phyloP scores from a whole-genome alignment of 1,139 yeast species.

The Suhomyces terraborum region DNA sequence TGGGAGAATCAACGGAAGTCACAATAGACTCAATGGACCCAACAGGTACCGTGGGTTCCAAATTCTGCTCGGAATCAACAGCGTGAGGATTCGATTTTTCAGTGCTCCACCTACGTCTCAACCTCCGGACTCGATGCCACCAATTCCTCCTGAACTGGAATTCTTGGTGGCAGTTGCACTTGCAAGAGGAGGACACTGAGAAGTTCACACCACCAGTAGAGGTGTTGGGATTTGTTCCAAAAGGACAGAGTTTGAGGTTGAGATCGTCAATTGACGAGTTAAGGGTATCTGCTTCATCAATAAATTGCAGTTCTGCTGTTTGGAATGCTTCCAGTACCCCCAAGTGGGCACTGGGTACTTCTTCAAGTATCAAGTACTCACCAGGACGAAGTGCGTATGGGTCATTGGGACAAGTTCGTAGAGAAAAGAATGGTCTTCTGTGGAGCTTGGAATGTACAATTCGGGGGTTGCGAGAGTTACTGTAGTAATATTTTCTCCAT shows the following conservation, averaged over 20 bases:
- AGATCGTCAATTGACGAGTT: background rate
- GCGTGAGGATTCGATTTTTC: no score
- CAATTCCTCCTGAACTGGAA: background rate
- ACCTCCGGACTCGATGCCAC: background rate
- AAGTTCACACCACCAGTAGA: background rate
- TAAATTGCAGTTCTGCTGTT: background rate
- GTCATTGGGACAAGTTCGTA: slow-evolving; percentile 26
- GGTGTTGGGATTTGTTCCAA: background rate
- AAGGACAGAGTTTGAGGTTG: no score
- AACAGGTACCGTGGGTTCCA: no score
- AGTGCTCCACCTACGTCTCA: no score
- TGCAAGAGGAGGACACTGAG: background rate
- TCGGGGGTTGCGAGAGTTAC: slow-evolving; percentile 25
- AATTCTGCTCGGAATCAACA: no score
- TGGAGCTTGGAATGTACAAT: slow-evolving; percentile 24
- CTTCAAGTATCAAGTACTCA: slow-evolving; percentile 20
- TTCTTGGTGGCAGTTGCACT: background rate
- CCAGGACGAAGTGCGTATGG: slow-evolving; percentile 20
- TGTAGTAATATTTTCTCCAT: slow-evolving; percentile 23
- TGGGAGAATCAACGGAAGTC: no score
- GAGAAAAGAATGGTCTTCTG: slow-evolving; percentile 20
- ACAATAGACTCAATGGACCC: no score
- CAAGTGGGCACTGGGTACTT: background rate
- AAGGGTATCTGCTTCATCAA: background rate
- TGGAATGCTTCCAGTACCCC: no score